Evolutionary conservation across 78 protist species (phyloP), one percentile per base, ranked within the genome.

Genomic region (Corallochytrium limacisporum): DNA sequence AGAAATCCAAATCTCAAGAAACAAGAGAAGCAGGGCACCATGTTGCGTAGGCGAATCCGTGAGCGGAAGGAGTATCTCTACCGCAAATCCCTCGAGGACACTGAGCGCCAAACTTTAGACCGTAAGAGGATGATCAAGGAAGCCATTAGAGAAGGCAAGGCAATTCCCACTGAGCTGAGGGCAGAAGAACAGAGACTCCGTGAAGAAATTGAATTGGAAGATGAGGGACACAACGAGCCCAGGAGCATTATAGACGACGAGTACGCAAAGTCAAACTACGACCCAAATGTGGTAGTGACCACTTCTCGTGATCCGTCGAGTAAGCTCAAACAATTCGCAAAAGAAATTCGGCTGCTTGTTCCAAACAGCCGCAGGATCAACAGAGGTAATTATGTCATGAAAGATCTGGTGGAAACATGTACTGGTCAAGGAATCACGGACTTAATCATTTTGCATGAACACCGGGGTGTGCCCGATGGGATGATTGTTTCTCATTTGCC

Each of bases 401-500:
- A 67, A 28, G 91, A 69, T 62, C 35, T 98, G 1, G 84, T 93
- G 15, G 94, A 90, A 0, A 88, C 90, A 1, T 68, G 89, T 62
- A 69, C 89, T 3, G 66, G 83, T 3, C 79, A 87, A 32, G 91
- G 82, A 12, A 84, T 94, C 12, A 89, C 97, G 1, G 99, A 98
- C 65, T 53, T 98, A 12, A 54, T 98, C 31, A 48, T 96, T n/a
- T 72, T 92, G 10, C 98, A 94, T 54, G 99, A 95, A 76, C 83
- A 72, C 33, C 71, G 96, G 0, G 99, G 99, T 44, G 90, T 75
- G 38, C 98, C 98, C 35, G 95, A 83, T 63, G 90, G 92, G n/a
- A 5, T 95, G 67, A 69, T 94, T 13, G 68, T 97, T 1, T 82
- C 86, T 10, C 99, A 97, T 71, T 9, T 97, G 40, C 99, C 99